phyloP scores from a whole-genome alignment of 1,139 yeast species.

The Wickerhamomyces sp. region DNA sequence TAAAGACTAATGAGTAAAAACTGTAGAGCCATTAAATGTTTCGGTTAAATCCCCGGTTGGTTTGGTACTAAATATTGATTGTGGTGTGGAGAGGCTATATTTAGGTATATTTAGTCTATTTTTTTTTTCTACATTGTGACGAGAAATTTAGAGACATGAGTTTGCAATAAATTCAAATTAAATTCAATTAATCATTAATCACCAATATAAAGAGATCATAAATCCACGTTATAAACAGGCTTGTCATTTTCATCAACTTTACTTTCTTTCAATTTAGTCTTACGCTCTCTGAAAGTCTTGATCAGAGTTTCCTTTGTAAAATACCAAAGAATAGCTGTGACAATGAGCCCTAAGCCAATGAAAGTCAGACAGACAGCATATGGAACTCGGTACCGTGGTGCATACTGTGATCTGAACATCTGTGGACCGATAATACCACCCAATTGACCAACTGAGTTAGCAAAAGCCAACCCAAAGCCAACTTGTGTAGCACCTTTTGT shows the following conservation, averaged over 20 bases:
- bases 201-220: too few species aligned
- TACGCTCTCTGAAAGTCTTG: conserved; percentile 4
- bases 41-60: too few species aligned
- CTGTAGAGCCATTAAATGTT: too few species aligned
- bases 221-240: conserved; percentile 10
- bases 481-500: conserved; percentile 9
- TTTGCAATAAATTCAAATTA: too few species aligned
- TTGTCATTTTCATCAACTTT: conserved; percentile 3
- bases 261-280: conserved; percentile 3
- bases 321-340: neutral
- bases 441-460: conserved; percentile 10
- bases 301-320: conserved; percentile 2
- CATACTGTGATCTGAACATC: conserved; percentile 17
- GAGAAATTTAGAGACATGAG: too few species aligned
- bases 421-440: conserved; percentile 26
- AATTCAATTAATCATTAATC: too few species aligned
- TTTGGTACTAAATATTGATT: too few species aligned
- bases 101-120: too few species aligned
- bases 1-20: neutral
- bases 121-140: too few species aligned
- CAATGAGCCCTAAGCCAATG: conserved; percentile 4
- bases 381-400: conserved; percentile 20
- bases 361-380: conserved; percentile 11
- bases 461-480: conserved; percentile 8
- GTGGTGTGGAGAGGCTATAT: too few species aligned